phyloP scores from a whole-genome alignment of 352 stramenopile species.

The Phytophthora uliginosa region DNA sequence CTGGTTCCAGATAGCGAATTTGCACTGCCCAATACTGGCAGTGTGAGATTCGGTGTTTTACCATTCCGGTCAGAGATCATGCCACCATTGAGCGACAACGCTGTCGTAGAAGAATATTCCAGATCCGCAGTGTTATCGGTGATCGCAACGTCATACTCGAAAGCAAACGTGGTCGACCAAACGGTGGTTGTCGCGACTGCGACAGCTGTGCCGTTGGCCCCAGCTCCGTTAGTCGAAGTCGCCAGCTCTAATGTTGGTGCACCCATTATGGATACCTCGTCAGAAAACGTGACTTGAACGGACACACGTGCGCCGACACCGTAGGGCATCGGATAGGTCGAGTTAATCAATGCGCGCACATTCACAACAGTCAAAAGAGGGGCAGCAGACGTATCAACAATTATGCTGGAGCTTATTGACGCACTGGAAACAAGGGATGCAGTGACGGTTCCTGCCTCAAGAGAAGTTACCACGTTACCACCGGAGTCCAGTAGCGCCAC shows the following conservation, averaged over 20 bases:
- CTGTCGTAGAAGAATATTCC: slow-evolving; percentile 69
- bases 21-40: slow-evolving; percentile 54
- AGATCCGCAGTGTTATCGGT: slow-evolving; percentile 66
- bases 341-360: slow-evolving; percentile 52
- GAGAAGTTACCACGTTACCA: slow-evolving; percentile 67
- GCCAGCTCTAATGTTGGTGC: slow-evolving; percentile 63
- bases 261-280: slow-evolving; percentile 75
- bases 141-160: slow-evolving; percentile 73
- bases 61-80: slow-evolving; percentile 79
- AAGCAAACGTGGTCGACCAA: slow-evolving; percentile 69
- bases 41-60: slow-evolving; percentile 58
- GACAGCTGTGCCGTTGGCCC: slow-evolving; percentile 58
- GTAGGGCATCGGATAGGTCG: slow-evolving; percentile 61
- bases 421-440: slow-evolving; percentile 74
- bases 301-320: slow-evolving; percentile 70
- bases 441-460: slow-evolving; percentile 56
- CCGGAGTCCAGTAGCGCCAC: slow-evolving; percentile 73
- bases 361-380: slow-evolving; percentile 55
- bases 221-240: slow-evolving; percentile 41
- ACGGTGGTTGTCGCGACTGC: slow-evolving; percentile 57
- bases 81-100: slow-evolving; percentile 62
- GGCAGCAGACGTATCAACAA: slow-evolving; percentile 69
- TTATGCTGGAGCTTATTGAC: slow-evolving; percentile 62
- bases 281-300: slow-evolving; percentile 81
- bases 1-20: slow-evolving; percentile 63